Evolutionary conservation across 192 early-diverging fungal species (phyloP).

Genomic region (Coemansia sp.): DNA sequence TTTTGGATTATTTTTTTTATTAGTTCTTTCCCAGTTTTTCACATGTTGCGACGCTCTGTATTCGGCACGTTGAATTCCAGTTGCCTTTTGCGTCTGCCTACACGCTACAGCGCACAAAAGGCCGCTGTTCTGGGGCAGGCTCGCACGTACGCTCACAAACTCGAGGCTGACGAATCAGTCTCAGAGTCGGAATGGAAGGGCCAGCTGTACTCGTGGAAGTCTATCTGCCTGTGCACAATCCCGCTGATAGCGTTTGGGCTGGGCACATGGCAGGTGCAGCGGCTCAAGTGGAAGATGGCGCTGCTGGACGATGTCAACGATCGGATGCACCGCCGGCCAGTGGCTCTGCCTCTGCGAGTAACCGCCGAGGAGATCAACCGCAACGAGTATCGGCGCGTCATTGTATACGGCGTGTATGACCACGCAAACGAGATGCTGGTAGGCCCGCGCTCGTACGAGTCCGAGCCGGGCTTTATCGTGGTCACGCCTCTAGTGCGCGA

Average conservation of each 20-base stretch:
- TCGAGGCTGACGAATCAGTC: constrained; percentile 50
- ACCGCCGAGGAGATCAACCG: constrained; percentile 55
- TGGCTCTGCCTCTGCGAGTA: constrained; percentile 67
- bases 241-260: constrained; percentile 60
- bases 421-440: constrained; percentile 80
- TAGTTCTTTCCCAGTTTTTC: background rate
- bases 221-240: constrained; percentile 39
- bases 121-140: background rate
- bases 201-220: constrained; percentile 53
- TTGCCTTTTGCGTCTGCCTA: constrained; percentile 1
- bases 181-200: constrained; percentile 37
- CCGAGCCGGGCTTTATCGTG: constrained; percentile 68
- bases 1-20: background rate
- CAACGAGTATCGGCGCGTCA: constrained; percentile 77
- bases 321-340: constrained; percentile 63
- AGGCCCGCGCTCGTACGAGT: constrained; percentile 72
- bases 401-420: constrained; percentile 64
- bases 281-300: constrained; percentile 83
- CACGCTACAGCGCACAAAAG: background rate
- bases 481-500: constrained; percentile 74
- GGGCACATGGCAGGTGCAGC: constrained; percentile 85
- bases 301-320: constrained; percentile 70
- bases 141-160: constrained; percentile 35
- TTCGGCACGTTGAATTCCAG: background rate
- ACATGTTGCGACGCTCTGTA: background rate